A percentile compares a stretch with the other conserved stretches of the same genome.
These are phyloP conservation scores for Houttuynia cordata DNA, from an alignment of 164 flowering plant species.

Conservation along the genomic window DNA sequence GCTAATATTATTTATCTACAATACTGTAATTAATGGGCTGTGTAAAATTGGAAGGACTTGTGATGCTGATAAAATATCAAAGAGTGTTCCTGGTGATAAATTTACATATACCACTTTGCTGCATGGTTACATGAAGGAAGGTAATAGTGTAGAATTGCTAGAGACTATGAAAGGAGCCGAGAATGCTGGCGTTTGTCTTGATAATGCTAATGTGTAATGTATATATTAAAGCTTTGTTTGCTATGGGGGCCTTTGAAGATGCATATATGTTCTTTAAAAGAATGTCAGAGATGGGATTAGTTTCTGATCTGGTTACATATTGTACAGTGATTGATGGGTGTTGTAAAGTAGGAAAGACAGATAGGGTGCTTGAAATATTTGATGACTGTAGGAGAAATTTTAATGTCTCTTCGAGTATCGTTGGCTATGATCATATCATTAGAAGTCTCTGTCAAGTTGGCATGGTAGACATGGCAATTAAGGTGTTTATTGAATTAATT, in stretches of 20 bases:
- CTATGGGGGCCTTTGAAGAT: conserved; percentile 55
- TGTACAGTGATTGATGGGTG: conserved; percentile 60
- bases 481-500: conserved; percentile 41
- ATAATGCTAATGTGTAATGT: conserved; percentile 55
- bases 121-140: conserved; percentile 48
- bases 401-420: conserved; percentile 18
- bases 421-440: conserved; percentile 45
- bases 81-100: conserved; percentile 34
- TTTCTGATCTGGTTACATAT: conserved; percentile 46
- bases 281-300: conserved; percentile 36
- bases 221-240: conserved; percentile 59
- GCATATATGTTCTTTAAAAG: conserved; percentile 35
- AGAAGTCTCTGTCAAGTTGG: conserved; percentile 41
- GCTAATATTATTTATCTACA: conserved; percentile 49
- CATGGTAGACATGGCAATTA: conserved; percentile 50
- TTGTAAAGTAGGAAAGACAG: conserved; percentile 42
- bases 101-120: conserved; percentile 49
- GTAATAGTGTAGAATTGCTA: conserved; percentile 28
- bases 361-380: conserved; percentile 66
- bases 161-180: conserved; percentile 46
- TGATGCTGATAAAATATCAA: conserved; percentile 52
- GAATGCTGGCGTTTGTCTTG: conserved; percentile 42
- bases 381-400: conserved; percentile 37
- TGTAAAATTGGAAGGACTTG: conserved; percentile 48
- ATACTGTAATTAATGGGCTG: conserved; percentile 62